Evolutionary conservation across 2,329 filamentous ascomycete species (phyloP), one percentile per base, ranked within the genome.

Genomic region (Penicillium freii): DNA sequence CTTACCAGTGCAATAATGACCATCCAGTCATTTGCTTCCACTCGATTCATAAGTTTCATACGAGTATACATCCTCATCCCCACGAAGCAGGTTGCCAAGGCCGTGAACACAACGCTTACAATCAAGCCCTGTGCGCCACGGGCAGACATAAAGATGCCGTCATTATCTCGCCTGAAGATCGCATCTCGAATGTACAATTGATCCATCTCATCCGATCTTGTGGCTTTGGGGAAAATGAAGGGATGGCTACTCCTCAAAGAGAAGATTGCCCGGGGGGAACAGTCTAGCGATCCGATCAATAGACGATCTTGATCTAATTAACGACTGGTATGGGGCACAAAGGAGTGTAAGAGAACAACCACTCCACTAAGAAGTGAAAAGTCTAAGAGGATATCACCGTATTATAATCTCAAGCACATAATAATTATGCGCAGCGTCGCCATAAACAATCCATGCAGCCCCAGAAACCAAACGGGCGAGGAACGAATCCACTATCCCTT

Each of bases 11-110:
- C 67, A 34, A 72, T 58, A 17, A 74, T 38, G 9, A 74, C 62
- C 68, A 73, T 72, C 69, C 71, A 75, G 57, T 75, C 73, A 62
- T 74, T 74, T 3, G 65, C 46, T 57, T 74, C 71, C 59, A 74
- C 65, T n/a, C 61, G 65, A 25, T 68, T 62, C 56, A 74, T 67
- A 13, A 75, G 60, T 15, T 58, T 64, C 19, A 65, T 58, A 11
- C 73, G 66, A 11, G 72, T 73, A 55, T 71, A 74, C 27, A 75
- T 60, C 19, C 73, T 69, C 31, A 66, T 60, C 7, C 48, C 55
- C 15, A 75, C 71, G 39, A 73, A 69, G 36, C 46, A 57, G 17
- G 66, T 65, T 11, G 72, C 71, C 15, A 74, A 54, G 3, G 27
- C 52, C 6, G 72, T 73, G 52, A 75, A 73, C 11, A 71, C 59